Conservation (phyloP, 140 eudicot species). For the Oenanthe javanica region DNA sequence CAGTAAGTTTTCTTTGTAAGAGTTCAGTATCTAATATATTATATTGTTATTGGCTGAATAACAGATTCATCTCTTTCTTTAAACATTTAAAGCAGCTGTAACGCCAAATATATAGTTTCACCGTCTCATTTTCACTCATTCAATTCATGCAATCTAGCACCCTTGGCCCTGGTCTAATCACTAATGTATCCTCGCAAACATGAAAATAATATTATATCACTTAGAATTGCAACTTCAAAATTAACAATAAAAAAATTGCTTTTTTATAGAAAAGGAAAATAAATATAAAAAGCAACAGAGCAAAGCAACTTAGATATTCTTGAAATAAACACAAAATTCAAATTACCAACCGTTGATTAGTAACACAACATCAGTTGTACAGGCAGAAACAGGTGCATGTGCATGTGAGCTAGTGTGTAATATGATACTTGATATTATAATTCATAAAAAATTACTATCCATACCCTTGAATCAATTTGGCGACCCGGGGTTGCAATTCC, state of each 20-base stretch:
- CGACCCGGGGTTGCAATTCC: constrained; percentile 4
- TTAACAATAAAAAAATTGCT: neutral
- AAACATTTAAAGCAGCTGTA: neutral
- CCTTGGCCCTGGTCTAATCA: too few species aligned
- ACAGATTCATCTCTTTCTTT: neutral
- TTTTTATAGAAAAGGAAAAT: neutral
- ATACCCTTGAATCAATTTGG: constrained; percentile 67
- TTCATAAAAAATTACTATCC: constrained; percentile 8
- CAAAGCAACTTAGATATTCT: neutral
- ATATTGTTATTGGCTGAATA: neutral
- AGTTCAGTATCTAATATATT: neutral
- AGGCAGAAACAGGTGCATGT: neutral
- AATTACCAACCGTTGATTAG: neutral
- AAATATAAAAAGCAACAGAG: neutral
- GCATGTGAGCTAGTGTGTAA: neutral
- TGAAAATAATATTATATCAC: neutral
- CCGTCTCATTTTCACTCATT: neutral
- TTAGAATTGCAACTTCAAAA: neutral
- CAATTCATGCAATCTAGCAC: neutral
- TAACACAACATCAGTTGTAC: neutral
- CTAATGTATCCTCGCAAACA: neutral
- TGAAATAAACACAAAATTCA: neutral
- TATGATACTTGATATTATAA: neutral
- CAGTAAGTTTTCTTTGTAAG: neutral
- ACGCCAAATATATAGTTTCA: neutral